These are phyloP conservation scores for Bombardia bombarda DNA, from an alignment of 495 filamentous ascomycete species.

Conservation along the genomic window DNA sequence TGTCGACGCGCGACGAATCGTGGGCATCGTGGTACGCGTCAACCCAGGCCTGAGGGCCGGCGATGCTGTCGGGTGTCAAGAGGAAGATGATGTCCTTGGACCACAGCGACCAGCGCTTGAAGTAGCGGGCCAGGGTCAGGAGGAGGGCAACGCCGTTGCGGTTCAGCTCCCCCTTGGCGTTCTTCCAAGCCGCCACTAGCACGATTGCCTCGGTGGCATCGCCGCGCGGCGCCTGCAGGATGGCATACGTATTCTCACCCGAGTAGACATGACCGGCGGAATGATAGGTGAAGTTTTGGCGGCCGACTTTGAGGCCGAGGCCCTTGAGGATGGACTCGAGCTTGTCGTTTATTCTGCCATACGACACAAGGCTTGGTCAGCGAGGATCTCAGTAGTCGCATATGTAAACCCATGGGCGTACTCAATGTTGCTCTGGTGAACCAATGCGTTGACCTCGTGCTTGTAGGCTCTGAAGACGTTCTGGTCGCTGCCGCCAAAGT, in stretches of 20 bases:
- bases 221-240: conserved; percentile 89
- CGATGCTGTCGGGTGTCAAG: conserved; percentile 77
- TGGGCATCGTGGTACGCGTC: conserved; percentile 95
- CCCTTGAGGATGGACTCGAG: conserved; percentile 67
- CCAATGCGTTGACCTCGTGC: conserved; percentile 65
- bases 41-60: conserved; percentile 93
- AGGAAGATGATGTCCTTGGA: conserved; percentile 97
- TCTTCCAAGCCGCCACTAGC: conserved; percentile 80
- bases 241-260: conserved; percentile 89
- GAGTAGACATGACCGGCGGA: conserved; percentile 66
- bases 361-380: background rate
- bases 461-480: conserved; percentile 90
- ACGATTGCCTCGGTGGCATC: conserved; percentile 99
- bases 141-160: conserved; percentile 78
- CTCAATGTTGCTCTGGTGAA: conserved; percentile 43
- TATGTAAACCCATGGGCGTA: conserved; percentile 13
- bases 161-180: conserved; percentile 72
- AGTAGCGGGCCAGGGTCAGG: conserved; percentile 83
- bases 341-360: conserved; percentile 53
- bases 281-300: conserved; percentile 67
- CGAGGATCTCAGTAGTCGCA: too few relatives aligned
- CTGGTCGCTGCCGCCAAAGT: conserved; percentile 93
- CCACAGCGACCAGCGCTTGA: conserved; percentile 96
- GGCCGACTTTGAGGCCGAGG: conserved; percentile 74
- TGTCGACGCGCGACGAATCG: conserved; percentile 51